Conservation (phyloP, 2,329 filamentous ascomycete genomes). For the Aspergillus novoparasiticus region DNA sequence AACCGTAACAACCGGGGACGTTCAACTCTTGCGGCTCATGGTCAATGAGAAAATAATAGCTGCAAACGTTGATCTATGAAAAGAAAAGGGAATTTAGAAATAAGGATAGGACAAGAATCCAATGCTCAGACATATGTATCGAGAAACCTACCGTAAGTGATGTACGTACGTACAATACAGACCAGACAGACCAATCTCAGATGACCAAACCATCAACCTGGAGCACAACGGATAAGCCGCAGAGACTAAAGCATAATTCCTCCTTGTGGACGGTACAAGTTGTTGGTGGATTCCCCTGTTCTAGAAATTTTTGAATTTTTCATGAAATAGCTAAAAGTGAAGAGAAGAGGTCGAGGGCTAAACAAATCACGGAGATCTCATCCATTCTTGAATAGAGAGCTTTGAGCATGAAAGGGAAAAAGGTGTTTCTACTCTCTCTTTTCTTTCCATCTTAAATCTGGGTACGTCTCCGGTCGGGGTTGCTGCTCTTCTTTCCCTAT, state of each 20-base stretch:
- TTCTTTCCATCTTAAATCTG: background rate
- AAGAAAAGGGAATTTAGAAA: background rate
- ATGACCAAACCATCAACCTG: conserved; percentile 5
- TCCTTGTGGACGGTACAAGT: conserved; percentile 4
- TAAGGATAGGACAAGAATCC: background rate
- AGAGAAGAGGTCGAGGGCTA: background rate
- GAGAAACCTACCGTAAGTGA: background rate
- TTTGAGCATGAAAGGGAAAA: background rate
- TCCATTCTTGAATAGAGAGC: background rate
- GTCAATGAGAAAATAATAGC: background rate
- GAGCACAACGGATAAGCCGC: conserved; percentile 10
- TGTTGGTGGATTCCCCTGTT: conserved; percentile 13
- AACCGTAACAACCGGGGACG: background rate
- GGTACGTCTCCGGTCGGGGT: conserved; percentile 11
- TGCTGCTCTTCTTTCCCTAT: background rate
- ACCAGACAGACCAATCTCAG: background rate
- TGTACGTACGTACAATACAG: background rate
- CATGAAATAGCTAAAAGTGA: background rate
- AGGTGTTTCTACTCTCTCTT: background rate
- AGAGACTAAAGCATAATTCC: conserved; percentile 13
- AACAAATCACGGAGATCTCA: background rate
- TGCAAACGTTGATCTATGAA: background rate
- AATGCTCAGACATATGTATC: background rate
- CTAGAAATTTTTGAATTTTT: conserved; percentile 6
- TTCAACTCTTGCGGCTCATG: background rate